Evolutionary conservation across 202 grass and related monocot species (phyloP), one percentile per base, ranked within the genome.

Genomic region (Tripidium arundinaceum): DNA sequence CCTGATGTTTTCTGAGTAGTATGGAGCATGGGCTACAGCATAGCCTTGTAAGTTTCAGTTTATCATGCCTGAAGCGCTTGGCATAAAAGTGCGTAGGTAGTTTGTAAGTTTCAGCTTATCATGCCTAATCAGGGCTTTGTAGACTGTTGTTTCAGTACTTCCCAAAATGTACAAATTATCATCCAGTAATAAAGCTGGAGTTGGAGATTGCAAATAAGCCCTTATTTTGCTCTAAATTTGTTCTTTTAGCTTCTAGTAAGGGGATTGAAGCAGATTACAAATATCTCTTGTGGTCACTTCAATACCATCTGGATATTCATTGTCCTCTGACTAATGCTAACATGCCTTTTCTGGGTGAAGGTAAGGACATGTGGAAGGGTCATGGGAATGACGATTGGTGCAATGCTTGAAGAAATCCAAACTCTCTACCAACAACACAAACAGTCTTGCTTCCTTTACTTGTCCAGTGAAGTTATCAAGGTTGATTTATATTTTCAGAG

Each of bases 401-500:
- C 88, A 81, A 96, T 99, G 85, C 92, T 96, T 29, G 89, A 90
- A 91, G 96, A 99, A 81, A 89, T 99, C 43, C 89, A 99, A 87
- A 80, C 81, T 58, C 87, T 99, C 67, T 99, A 93, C 88, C 96
- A 96, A 81, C 89, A 93, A 68, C 92, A 96, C 66, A 96, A 93
- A 83, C 92, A 99, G 57, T 91, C 90, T 66, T 99, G 92, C 80
- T 99, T 99, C 74, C 87, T 99, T 83, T 96, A 99, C 80, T 63
- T 99, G 38, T 99, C 96, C 63, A 99, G 96, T 88, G 96, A 99
- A 99, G 90, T 99, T 90, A 96, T 99, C 85, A 99, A 99, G 92
- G 92, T 99, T 68, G 36, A 60, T 85, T 72, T 74, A 57, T 40
- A 18, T 80, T 81, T 75, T 49, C 18, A 59, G 29, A 81, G 19